Percentiles rank a stretch among this genome's conserved stretches.
Evolutionary conservation across 495 filamentous ascomycete genomes (phyloP).

Genomic region (Trichocladium antarcticum): DNA sequence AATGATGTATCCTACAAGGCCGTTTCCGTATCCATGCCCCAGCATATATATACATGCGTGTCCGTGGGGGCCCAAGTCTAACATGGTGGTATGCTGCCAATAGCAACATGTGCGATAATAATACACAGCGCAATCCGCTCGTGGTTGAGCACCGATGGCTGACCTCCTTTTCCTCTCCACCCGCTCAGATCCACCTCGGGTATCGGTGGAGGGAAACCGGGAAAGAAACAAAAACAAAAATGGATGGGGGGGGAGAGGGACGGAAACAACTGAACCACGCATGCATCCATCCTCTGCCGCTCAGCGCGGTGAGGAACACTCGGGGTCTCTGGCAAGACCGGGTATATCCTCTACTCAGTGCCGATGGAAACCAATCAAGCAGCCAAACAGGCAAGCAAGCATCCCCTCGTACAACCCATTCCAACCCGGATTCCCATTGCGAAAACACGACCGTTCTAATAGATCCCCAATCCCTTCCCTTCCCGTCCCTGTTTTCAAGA

Average conservation of each 20-base stretch:
- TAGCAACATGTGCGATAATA: not conserved
- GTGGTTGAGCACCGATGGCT: too few species aligned
- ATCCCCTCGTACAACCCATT: too few species aligned
- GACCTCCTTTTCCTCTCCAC: too few species aligned
- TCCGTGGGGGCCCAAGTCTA: not conserved
- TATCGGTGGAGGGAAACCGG: too few species aligned
- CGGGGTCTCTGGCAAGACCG: not conserved
- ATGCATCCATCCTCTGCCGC: not conserved
- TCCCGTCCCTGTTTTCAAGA: not conserved
- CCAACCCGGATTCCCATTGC: too few species aligned
- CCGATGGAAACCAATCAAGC: not conserved
- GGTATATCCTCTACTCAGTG: constrained; percentile 8
- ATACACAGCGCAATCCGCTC: not conserved
- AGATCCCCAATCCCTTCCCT: not conserved
- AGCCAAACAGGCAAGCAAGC: too few species aligned
- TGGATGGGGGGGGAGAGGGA: too few species aligned
- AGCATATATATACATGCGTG: too few species aligned
- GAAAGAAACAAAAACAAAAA: not conserved
- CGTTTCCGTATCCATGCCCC: too few species aligned
- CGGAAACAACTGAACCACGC: not conserved
- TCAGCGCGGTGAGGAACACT: not conserved
- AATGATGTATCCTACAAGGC: too few species aligned
- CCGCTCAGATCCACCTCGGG: too few species aligned
- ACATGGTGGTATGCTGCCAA: not conserved
- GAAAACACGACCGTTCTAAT: too few species aligned